Evolutionary conservation across 129 eudicot species (phyloP), one percentile per base, ranked within the genome.

Genomic region (Deinandra increscens): DNA sequence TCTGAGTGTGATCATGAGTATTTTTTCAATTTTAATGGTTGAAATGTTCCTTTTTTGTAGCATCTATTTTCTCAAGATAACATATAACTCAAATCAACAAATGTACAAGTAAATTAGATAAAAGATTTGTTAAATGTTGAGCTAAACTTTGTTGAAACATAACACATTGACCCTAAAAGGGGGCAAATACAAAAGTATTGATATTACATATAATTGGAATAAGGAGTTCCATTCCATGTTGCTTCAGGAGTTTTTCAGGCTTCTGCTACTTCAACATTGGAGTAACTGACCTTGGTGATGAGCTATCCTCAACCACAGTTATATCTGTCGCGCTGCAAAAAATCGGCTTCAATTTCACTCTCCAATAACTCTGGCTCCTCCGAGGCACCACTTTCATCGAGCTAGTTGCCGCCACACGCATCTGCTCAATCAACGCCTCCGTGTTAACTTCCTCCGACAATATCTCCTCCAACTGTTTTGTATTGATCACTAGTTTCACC

Each of bases 351-450:
- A 81, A 34, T 50, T 72, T 75, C 8, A 74, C 64, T 41, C 90
- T 81, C 88, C 86, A 76, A 59, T 68, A 62, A 43, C 81, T 59
- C 69, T 69, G 77, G 9, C 60, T 70, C 84, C 75, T 62, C 54
- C 77, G 60, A 0, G 90, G 86, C 11, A 60, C 70, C 31, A 26
- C 75, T 18, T 54, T 71, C 29, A 46, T 66, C 0, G 87, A 82
- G 46, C 77, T 78, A 22, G 82, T 70, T 20, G 88, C 95, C 13
- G 88, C 95, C 74, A 66, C 68, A 65, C 95, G 79, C 94, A 87
- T 90, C 49, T 78, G 86, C 85, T 84, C 90, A 41, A 90, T 90
- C 91, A 82, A 76, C 15, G 97, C 97, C 75, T 86, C 94, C 0
- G 91, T 83, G 78, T 90, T 87, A 59, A 71, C 89, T 59, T 84